These are phyloP conservation scores for Rosa chinensis DNA, from an alignment of 306 rosid species.

Conservation along the genomic window DNA sequence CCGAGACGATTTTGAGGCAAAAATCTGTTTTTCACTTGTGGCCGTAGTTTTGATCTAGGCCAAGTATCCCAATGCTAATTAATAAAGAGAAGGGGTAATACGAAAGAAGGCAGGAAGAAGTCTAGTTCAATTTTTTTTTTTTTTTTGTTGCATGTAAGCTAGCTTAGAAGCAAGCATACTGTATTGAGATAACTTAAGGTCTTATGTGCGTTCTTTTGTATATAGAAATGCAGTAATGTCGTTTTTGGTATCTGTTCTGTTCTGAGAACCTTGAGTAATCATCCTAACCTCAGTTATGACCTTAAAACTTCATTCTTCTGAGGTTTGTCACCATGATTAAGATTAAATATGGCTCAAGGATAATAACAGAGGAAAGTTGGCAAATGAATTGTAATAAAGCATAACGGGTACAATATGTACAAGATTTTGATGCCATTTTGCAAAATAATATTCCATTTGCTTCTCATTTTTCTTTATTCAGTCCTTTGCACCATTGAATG, in stretches of 20 bases:
- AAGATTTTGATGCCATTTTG: neutral
- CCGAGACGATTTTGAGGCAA: no score
- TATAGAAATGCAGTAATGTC: slow-evolving; percentile 32
- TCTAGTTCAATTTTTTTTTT: slow-evolving; percentile 4
- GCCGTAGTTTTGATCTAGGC: slow-evolving; percentile 48
- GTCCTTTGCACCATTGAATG: slow-evolving; percentile 8
- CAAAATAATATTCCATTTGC: neutral
- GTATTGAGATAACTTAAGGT: slow-evolving; percentile 4
- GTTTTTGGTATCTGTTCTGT: neutral
- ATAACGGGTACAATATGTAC: neutral
- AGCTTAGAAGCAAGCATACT: slow-evolving; percentile 19
- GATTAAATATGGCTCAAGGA: neutral
- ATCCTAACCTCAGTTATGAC: neutral
- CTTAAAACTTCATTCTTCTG: neutral
- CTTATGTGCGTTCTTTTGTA: slow-evolving; percentile 48
- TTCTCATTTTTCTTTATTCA: neutral
- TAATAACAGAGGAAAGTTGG: neutral
- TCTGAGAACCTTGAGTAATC: neutral
- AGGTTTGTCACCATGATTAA: neutral
- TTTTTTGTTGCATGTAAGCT: slow-evolving; percentile 33
- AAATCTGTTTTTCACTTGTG: slow-evolving; percentile 31
- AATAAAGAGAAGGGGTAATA: slow-evolving; percentile 12
- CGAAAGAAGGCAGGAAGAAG: slow-evolving; percentile 4
- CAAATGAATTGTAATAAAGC: neutral
- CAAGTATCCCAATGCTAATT: slow-evolving; percentile 21